phyloP scores from a whole-genome alignment of 805 yeast species.

The Tetrapisispora namnaoensis region DNA sequence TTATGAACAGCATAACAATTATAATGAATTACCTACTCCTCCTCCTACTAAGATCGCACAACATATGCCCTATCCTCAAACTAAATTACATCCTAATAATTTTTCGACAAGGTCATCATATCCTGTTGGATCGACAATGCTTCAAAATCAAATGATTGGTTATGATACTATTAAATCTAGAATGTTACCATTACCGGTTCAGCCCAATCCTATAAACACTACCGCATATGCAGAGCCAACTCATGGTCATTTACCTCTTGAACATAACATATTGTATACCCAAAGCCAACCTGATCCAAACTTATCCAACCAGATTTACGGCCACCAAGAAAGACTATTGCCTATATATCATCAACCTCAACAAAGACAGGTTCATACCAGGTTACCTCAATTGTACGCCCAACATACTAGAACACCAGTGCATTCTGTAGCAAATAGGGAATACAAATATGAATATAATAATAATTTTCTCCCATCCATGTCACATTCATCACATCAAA shows the following conservation, averaged over 20 bases:
- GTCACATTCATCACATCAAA: background rate
- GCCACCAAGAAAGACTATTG: background rate
- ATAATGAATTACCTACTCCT: background rate
- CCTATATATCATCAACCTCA: background rate
- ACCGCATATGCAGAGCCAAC: background rate
- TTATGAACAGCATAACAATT: background rate
- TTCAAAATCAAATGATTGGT: background rate
- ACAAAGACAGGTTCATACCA: background rate
- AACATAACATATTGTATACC: background rate
- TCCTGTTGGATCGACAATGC: background rate
- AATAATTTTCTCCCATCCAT: background rate
- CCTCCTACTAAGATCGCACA: background rate
- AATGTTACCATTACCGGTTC: conserved; percentile 1
- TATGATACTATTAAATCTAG: conserved; percentile 1
- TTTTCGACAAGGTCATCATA: background rate
- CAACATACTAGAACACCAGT: background rate
- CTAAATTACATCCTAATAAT: background rate
- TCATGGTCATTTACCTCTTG: background rate
- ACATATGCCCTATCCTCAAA: background rate
- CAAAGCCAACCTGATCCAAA: background rate
- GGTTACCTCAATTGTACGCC: background rate
- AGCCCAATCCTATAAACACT: background rate
- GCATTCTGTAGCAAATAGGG: background rate
- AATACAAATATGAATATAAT: background rate
- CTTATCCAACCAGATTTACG: background rate